phyloP scores from a whole-genome alignment of 805 yeast species.

The Nakazawaea ernobii region DNA sequence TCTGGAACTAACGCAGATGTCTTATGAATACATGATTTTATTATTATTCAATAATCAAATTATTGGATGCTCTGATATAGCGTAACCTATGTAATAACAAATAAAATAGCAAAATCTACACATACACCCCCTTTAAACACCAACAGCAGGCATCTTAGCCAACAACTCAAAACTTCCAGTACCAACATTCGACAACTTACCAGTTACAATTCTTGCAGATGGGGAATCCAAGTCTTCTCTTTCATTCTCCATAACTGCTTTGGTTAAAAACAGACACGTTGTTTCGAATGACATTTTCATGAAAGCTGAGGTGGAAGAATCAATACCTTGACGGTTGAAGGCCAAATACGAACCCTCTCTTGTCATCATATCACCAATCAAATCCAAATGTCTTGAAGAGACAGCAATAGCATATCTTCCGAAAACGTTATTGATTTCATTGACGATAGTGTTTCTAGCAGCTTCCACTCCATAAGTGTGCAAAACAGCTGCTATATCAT shows the following conservation, averaged over 20 bases:
- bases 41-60: no score
- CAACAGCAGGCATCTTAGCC: constrained; percentile 36
- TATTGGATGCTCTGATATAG: no score
- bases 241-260: constrained; percentile 91
- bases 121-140: neutral
- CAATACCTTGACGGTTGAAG: constrained; percentile 97
- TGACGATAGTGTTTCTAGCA: constrained; percentile 94
- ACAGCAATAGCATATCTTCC: constrained; percentile 94
- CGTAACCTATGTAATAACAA: no score
- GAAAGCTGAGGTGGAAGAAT: constrained; percentile 89
- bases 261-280: constrained; percentile 93
- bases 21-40: no score
- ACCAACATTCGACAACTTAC: constrained; percentile 87
- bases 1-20: no score
- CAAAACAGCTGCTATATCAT: constrained; percentile 88
- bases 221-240: constrained; percentile 87
- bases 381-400: constrained; percentile 87
- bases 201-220: constrained; percentile 87
- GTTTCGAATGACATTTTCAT: constrained; percentile 99
- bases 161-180: constrained; percentile 91
- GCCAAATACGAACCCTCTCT: constrained; percentile 96
- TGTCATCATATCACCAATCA: constrained; percentile 98
- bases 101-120: neutral
- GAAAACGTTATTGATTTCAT: constrained; percentile 93
- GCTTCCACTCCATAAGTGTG: constrained; percentile 97